Percentiles rank a stretch among this genome's conserved stretches.
phyloP scores from a whole-genome alignment of 2,329 filamentous ascomycete species.

The Fonsecaea nubica region DNA sequence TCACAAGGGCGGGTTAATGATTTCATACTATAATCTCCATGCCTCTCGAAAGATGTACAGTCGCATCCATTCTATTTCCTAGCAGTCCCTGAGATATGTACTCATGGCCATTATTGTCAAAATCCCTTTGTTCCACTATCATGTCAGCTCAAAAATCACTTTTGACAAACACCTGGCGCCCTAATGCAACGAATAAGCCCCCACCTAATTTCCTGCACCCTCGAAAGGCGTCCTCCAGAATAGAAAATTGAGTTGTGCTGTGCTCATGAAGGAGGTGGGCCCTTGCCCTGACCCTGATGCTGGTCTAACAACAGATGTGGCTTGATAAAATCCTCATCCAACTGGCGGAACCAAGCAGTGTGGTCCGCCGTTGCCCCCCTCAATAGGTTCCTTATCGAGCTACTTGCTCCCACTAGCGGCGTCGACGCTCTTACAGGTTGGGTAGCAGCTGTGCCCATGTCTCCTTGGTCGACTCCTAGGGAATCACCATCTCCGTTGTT shows the following conservation, averaged over 20 bases:
- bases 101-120: neutral
- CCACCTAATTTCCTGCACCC: neutral
- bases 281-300: conserved; percentile 38
- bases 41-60: no score
- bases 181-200: neutral
- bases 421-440: conserved; percentile 23
- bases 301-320: conserved; percentile 85
- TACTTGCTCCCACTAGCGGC: conserved; percentile 38
- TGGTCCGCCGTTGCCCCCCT: conserved; percentile 82
- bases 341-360: conserved; percentile 83
- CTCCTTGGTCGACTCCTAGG: conserved; percentile 25
- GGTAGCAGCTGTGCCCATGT: conserved; percentile 36
- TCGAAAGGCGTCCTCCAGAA: conserved; percentile 3
- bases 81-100: neutral
- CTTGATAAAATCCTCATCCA: conserved; percentile 97
- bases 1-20: neutral
- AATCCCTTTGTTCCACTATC: conserved; percentile 1
- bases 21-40: neutral
- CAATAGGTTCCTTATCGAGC: conserved; percentile 78
- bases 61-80: neutral
- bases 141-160: conserved; percentile 16
- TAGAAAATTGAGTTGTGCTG: neutral
- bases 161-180: conserved; percentile 3
- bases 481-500: conserved; percentile 29
- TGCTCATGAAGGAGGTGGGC: conserved; percentile 30